A percentile compares a stretch with the other conserved stretches of the same genome.
Evolutionary conservation across 345 rosid genomes (phyloP).

Genomic region (Carallia pectinifolia): DNA sequence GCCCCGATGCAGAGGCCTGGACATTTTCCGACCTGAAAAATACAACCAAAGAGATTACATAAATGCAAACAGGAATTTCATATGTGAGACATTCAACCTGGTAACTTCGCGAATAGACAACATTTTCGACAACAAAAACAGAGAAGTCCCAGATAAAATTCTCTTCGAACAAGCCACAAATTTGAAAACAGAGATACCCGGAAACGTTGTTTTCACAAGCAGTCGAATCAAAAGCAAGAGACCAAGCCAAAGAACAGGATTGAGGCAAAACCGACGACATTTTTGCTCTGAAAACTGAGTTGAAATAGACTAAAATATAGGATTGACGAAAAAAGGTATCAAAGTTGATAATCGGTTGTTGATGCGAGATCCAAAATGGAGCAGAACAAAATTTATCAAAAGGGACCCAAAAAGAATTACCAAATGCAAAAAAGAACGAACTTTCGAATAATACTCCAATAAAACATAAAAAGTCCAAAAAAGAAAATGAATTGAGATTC

Average conservation of each 20-base stretch:
- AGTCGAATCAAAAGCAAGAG: background rate
- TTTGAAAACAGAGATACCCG: constrained; percentile 1
- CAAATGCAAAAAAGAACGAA: constrained; percentile 3
- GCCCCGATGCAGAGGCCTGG: constrained; percentile 82
- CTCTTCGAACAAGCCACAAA: background rate
- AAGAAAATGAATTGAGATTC: constrained; percentile 17
- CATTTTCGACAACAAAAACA: background rate
- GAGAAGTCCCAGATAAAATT: background rate
- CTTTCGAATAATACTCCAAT: constrained; percentile 7
- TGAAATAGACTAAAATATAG: background rate
- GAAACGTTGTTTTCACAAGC: background rate
- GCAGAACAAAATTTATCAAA: constrained; percentile 8
- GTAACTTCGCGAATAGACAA: background rate
- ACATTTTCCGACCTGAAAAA: constrained; percentile 52
- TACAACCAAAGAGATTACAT: constrained; percentile 9
- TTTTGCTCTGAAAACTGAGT: background rate
- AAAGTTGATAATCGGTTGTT: constrained; percentile 14
- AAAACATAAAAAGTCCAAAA: constrained; percentile 6
- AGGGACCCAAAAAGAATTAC: background rate
- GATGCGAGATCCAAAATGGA: constrained; percentile 40
- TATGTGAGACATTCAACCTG: constrained; percentile 39
- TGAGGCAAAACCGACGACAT: background rate
- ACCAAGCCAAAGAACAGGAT: background rate
- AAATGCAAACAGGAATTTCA: constrained; percentile 5
- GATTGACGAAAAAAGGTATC: constrained; percentile 5